Conservation (phyloP, 768 basidiomycete genomes). For the Hemileccinum rubropunctum region DNA sequence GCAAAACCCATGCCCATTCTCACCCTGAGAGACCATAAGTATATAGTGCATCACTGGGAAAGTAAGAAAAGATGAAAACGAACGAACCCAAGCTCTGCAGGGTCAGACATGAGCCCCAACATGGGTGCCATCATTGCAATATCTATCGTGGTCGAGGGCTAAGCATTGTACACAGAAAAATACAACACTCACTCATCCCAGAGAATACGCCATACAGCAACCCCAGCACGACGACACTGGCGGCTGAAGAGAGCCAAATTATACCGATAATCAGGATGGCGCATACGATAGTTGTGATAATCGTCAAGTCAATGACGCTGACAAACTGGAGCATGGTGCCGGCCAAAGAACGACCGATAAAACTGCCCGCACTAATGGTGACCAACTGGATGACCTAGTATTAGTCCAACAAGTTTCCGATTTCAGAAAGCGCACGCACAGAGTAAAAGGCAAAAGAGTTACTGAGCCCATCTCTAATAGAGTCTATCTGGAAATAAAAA, state of each 20-base stretch:
- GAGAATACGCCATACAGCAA: conserved; percentile 46
- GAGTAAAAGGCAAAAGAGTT: conserved; percentile 45
- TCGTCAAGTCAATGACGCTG: conserved; percentile 43
- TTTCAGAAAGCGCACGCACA: conserved; percentile 25
- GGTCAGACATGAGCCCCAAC: conserved; percentile 39
- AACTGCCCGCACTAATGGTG: conserved; percentile 48
- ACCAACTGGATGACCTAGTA: conserved; percentile 24
- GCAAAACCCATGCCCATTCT: conserved; percentile 50
- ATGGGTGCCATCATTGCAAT: conserved; percentile 37
- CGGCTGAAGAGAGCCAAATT: conserved; percentile 35
- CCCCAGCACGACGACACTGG: conserved; percentile 38
- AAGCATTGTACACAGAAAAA: neutral
- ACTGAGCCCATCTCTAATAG: conserved; percentile 46
- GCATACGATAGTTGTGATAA: conserved; percentile 31
- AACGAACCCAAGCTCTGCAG: conserved; percentile 46
- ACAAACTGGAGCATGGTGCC: conserved; percentile 36
- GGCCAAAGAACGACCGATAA: conserved; percentile 50
- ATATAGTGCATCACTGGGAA: no score
- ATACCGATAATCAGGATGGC: conserved; percentile 42
- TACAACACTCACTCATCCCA: conserved; percentile 34
- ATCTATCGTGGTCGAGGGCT: conserved; percentile 16
- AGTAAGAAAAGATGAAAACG: neutral
- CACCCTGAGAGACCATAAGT: conserved; percentile 3
- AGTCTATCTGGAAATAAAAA: conserved; percentile 58
- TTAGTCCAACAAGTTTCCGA: neutral